phyloP scores from a whole-genome alignment of 768 basidiomycete genomes.

The Russula brevipes region DNA sequence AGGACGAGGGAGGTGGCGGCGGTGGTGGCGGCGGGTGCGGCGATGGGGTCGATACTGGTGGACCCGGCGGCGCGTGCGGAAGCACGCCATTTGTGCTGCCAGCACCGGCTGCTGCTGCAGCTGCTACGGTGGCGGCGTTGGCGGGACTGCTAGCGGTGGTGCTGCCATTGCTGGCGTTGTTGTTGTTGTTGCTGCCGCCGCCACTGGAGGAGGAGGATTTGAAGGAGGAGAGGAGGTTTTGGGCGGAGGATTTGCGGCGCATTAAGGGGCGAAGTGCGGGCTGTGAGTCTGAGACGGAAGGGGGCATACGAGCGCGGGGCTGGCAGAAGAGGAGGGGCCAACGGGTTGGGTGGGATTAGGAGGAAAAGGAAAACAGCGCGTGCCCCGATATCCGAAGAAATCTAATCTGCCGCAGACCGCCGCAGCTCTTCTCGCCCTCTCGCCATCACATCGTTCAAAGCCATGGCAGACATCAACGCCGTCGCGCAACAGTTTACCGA shows the following conservation, averaged over 20 bases:
- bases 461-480: constrained; percentile 66
- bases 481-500: constrained; percentile 76
- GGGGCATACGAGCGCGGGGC: constrained; percentile 22
- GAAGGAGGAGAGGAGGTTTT: constrained; percentile 76
- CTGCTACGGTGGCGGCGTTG: neutral
- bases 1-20: constrained; percentile 1
- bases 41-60: neutral
- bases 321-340: too few species aligned
- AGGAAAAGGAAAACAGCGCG: neutral
- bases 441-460: neutral
- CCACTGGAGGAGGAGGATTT: constrained; percentile 34
- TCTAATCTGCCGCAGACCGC: constrained; percentile 15
- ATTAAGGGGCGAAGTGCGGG: constrained; percentile 48
- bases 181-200: neutral
- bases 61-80: neutral
- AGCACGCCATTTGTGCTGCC: neutral
- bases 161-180: neutral
- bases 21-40: neutral
- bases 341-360: too few species aligned
- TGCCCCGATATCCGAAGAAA: neutral
- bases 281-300: constrained; percentile 27
- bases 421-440: neutral
- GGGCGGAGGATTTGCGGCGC: constrained; percentile 82
- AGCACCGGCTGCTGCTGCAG: neutral
- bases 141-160: neutral